These are phyloP conservation scores for Mycena kentingensis DNA, from an alignment of 768 basidiomycete species.

Conservation along the genomic window DNA sequence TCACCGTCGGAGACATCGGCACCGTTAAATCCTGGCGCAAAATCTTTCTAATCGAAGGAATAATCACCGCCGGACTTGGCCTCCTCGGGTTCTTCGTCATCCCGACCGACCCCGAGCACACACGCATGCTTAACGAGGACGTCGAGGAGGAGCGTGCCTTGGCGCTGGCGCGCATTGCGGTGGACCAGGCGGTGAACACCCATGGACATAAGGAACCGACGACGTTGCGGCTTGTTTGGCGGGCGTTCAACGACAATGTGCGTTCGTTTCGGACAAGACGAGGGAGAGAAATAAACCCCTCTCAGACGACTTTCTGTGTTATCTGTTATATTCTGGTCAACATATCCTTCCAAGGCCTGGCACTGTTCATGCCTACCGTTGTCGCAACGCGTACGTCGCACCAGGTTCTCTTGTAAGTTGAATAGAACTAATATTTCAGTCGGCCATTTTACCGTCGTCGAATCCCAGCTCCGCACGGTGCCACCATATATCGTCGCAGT, in stretches of 20 bases:
- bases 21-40: slow-evolving; percentile 39
- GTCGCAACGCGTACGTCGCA: slow-evolving; percentile 41
- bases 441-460: slow-evolving; percentile 42
- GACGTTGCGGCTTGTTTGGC: slow-evolving; percentile 29
- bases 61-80: slow-evolving; percentile 41
- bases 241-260: slow-evolving; percentile 37
- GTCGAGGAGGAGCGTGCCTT: slow-evolving; percentile 37
- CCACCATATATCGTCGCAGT: slow-evolving; percentile 47
- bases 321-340: slow-evolving; percentile 38
- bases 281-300: background rate
- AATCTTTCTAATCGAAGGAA: slow-evolving; percentile 43
- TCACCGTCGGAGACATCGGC: slow-evolving; percentile 34
- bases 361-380: slow-evolving; percentile 49
- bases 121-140: slow-evolving; percentile 35
- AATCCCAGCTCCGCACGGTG: slow-evolving; percentile 52
- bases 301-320: slow-evolving; percentile 37
- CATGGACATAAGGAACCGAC: slow-evolving; percentile 34
- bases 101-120: slow-evolving; percentile 38
- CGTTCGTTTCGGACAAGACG: background rate
- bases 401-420: background rate
- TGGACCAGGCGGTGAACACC: slow-evolving; percentile 34
- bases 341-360: slow-evolving; percentile 48
- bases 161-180: slow-evolving; percentile 38
- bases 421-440: slow-evolving; percentile 26
- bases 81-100: slow-evolving; percentile 37